These are phyloP conservation scores for Musa troglodytarum DNA, from an alignment of 176 grass and related monocot genomes.

Conservation along the genomic window DNA sequence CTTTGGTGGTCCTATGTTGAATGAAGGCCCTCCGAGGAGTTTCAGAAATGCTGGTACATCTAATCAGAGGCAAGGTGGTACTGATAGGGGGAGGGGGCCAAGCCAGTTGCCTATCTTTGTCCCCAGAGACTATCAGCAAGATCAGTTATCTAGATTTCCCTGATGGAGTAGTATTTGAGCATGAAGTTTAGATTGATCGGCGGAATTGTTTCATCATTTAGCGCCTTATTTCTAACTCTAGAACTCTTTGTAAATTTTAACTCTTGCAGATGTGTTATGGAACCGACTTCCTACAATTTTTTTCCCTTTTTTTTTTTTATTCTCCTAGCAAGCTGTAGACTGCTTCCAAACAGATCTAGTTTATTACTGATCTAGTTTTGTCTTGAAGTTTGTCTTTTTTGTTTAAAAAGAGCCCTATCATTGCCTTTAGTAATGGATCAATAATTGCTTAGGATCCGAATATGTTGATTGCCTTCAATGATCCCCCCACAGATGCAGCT, in stretches of 20 bases:
- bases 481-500: too few species aligned
- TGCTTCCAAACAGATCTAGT: too few species aligned
- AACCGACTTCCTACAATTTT: not conserved
- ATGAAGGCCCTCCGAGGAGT: constrained; percentile 49
- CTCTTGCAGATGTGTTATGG: not conserved
- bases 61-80: constrained; percentile 26
- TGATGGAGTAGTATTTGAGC: constrained; percentile 18
- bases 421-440: too few species aligned
- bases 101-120: constrained; percentile 71
- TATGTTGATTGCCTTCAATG: too few species aligned
- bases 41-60: constrained; percentile 47
- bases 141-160: constrained; percentile 42
- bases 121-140: constrained; percentile 51
- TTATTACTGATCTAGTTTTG: too few species aligned
- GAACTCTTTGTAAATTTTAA: not conserved
- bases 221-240: not conserved
- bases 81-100: constrained; percentile 24
- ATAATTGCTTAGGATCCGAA: too few species aligned
- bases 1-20: constrained; percentile 30
- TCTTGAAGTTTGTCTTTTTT: too few species aligned
- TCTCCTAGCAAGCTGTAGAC: too few species aligned
- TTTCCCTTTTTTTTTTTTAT: too few species aligned
- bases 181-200: not conserved
- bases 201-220: not conserved
- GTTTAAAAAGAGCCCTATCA: too few species aligned